Base-by-base conservation (phyloP, 2,329 filamentous ascomycete species). In the Cordyceps pruinosa region DNA sequence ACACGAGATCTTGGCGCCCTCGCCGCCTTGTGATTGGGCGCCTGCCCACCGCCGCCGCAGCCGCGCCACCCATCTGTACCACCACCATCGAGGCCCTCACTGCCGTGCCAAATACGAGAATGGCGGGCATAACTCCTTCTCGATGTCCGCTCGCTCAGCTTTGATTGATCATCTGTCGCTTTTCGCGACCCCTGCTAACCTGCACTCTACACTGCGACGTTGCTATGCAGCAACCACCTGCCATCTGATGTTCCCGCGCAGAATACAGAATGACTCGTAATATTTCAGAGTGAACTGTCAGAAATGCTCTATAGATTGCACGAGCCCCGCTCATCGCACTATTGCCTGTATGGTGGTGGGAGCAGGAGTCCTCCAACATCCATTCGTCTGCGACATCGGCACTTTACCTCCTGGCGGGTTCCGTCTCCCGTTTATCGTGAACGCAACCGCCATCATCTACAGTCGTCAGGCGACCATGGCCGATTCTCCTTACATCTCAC, bases 1-100 rank as follows among this genome's bases (percentile, higher is more conserved):
- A 56, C 53, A 56, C 53, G 53, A 56, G 44, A 56, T 56, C 53
- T 56, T 48, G 53, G 53, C 53, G 53, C 15, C 19, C 44, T 17
- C 17, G 9, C 15, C 5, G 17, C 26, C 5, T 23, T 25, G 25
- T 56, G 53, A 56, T 56, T 56, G 53, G 53, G 10, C 44, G 42
- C 41, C 45, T 42, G 32, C 10, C 19, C n/a, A n/a, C n/a, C n/a
- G 35, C 25, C 49, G 10, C 21, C 41, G n/a, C 19, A 25, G 28
- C 47, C 32, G 32, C 52, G 44, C 44, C 53, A 32, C n/a, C 2
- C 42, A 37, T 48, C 32, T 30, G 26, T 56, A 15, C 52, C 19
- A 44, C 53, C 23, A 42, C 35, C 25, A 32, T 41, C 45, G 25
- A 41, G 13, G 34, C 25, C 25, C 28, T 35, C 12, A 15, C 25